phyloP scores from a whole-genome alignment of 2,329 filamentous ascomycete genomes.

The Chalara sp. region DNA sequence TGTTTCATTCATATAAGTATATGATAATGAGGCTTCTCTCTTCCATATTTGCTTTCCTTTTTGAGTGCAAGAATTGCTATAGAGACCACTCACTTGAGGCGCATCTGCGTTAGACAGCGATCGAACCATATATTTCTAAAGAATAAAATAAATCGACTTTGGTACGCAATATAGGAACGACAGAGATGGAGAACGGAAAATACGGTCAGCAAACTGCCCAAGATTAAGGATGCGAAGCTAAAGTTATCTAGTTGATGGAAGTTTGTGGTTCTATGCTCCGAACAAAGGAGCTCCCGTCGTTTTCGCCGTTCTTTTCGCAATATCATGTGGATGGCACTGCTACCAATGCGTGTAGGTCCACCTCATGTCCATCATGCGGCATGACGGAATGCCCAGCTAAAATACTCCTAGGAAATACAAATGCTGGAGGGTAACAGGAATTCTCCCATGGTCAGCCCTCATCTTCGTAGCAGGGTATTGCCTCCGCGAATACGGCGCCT shows the following conservation, averaged over 20 bases:
- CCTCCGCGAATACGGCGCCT: constrained; percentile 44
- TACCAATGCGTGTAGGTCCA: constrained; percentile 48
- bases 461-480: constrained; percentile 51
- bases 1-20: too few relatives aligned
- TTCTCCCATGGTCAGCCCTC: constrained; percentile 47
- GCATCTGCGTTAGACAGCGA: too few relatives aligned
- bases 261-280: constrained; percentile 43
- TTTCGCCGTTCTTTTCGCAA: constrained; percentile 41
- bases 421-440: constrained; percentile 46
- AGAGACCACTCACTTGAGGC: too few relatives aligned
- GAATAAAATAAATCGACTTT: too few relatives aligned
- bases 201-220: constrained; percentile 1
- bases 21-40: too few relatives aligned
- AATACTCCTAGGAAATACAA: constrained; percentile 32
- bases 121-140: too few relatives aligned
- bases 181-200: constrained; percentile 6
- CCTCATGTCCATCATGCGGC: not conserved
- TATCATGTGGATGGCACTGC: constrained; percentile 41
- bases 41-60: too few relatives aligned
- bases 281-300: constrained; percentile 47
- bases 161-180: too few relatives aligned
- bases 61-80: too few relatives aligned
- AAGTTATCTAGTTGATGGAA: constrained; percentile 22
- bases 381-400: constrained; percentile 30
- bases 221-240: not conserved